Evolutionary conservation across 1,284 basidiomycete genomes (phyloP), one percentile per base, ranked within the genome.

Genomic region (Ceratobasidium sp.): DNA sequence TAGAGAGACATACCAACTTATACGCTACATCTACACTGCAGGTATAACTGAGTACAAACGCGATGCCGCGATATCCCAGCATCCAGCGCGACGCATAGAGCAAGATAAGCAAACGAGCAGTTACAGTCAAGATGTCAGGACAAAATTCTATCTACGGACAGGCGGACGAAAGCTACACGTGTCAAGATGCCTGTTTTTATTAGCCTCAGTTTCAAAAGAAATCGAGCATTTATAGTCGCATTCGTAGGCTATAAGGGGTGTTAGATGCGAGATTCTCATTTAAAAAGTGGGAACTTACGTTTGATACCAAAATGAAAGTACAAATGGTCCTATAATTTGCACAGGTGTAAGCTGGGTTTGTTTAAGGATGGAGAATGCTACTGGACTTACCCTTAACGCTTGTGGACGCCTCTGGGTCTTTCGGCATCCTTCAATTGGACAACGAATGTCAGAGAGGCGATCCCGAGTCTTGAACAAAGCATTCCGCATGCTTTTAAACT

Each of bases 171-270:
- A 46, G 4, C 54, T 43, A 30, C 69, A 71, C 8, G 69, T 50
- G 18, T 71, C 69, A 23, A 71, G 26, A 23, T 71, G 69, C 28
- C 69, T 43, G 28, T 61, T 71, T 47, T 71, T 71, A 35, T 71
- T 71, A 7, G 69, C 69, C 46, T 71, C 69, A 7, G 69, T 71
- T n/a, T 71, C 69, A 54, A 71, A 71, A n/a, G 57, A 57, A 14
- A 59, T 50, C 14, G 55, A 38, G 21, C 69, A 71, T 16, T 57
- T 57, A 23, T 52, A 61, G 26, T 71, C 47, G 35, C 69, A 71
- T 28, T 28, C 41, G 23, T 71, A 49, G n/a, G 69, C 69, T 71
- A 30, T 23, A 26, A 11, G 35, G 11, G 35, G 35, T 4, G 35
- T 38, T 38, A 38, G 35, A 38, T 38, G 35, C 35, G 35, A 11